phyloP scores from a whole-genome alignment of 768 basidiomycete genomes.

The Collybia nuda region DNA sequence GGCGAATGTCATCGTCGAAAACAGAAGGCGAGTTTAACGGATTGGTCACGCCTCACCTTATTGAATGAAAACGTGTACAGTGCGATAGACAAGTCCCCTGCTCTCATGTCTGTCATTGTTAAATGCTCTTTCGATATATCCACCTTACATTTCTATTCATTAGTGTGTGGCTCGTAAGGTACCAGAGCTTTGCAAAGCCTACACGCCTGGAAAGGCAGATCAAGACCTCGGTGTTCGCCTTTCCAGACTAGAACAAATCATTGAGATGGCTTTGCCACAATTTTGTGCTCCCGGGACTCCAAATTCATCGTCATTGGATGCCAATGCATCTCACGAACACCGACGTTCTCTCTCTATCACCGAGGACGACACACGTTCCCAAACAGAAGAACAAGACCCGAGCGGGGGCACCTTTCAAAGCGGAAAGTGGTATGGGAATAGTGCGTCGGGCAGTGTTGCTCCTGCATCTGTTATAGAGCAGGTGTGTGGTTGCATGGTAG shows the following conservation, averaged over 20 bases:
- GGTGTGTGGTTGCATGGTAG: slow-evolving; percentile 33
- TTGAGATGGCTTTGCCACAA: slow-evolving; percentile 79
- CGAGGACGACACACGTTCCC: slow-evolving; percentile 73
- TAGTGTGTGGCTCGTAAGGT: slow-evolving; percentile 86
- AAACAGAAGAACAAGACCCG: slow-evolving; percentile 75
- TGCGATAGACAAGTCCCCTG: slow-evolving; percentile 87
- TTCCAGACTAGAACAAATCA: slow-evolving; percentile 75
- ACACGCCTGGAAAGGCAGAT: slow-evolving; percentile 85
- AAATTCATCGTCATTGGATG: slow-evolving; percentile 26
- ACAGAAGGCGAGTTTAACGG: slow-evolving; percentile 60
- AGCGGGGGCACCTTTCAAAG: slow-evolving; percentile 77
- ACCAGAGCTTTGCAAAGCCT: slow-evolving; percentile 84
- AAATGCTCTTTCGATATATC: slow-evolving; percentile 8
- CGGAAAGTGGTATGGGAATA: slow-evolving; percentile 84
- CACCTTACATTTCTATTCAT: slow-evolving; percentile 13
- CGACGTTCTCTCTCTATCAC: slow-evolving; percentile 49
- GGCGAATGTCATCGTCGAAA: slow-evolving; percentile 88
- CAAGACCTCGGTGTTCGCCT: slow-evolving; percentile 77
- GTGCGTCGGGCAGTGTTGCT: slow-evolving; percentile 81
- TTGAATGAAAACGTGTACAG: slow-evolving; percentile 31
- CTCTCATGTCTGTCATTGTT: slow-evolving; percentile 59
- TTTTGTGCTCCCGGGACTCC: slow-evolving; percentile 50
- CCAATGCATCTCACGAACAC: slow-evolving; percentile 27
- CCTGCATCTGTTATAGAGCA: slow-evolving; percentile 79
- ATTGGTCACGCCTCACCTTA: slow-evolving; percentile 12